A percentile compares a stretch with the other conserved stretches of the same genome.
phyloP scores from a whole-genome alignment of 2,329 filamentous ascomycete species.

The Sphaerostilbella broomeana region DNA sequence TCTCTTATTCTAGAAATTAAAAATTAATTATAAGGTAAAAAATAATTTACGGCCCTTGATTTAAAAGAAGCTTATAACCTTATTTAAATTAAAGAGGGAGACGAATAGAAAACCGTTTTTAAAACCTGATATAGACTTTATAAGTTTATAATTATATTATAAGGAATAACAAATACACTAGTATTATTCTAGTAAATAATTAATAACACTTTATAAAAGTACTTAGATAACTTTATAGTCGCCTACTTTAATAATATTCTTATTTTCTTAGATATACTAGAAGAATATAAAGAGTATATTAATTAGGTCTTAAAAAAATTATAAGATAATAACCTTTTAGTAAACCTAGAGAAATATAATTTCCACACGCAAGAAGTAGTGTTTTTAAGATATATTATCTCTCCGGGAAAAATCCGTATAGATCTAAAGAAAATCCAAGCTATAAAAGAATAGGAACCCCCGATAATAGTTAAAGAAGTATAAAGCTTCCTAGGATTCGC shows the following conservation, averaged over 20 bases:
- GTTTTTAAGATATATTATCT: constrained; percentile 14
- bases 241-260: constrained; percentile 19
- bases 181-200: constrained; percentile 18
- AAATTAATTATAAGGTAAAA: too few species aligned
- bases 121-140: too few species aligned
- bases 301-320: constrained; percentile 14
- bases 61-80: too few species aligned
- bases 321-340: constrained; percentile 14
- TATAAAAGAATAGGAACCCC: constrained; percentile 1
- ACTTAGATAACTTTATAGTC: constrained; percentile 17
- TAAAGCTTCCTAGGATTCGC: constrained; percentile 14
- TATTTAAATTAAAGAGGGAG: too few species aligned
- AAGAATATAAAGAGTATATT: constrained; percentile 17
- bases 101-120: too few species aligned
- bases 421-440: constrained; percentile 13
- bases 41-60: too few species aligned
- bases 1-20: too few species aligned
- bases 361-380: constrained; percentile 14
- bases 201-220: constrained; percentile 15
- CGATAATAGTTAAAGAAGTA: constrained; percentile 12
- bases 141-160: too few species aligned
- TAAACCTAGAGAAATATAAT: constrained; percentile 14
- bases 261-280: constrained; percentile 16
- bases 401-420: constrained; percentile 12
- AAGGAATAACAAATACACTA: constrained; percentile 19